Base-by-base conservation (phyloP, 176 grass and related monocot species). In the Elymus sibiricus region DNA sequence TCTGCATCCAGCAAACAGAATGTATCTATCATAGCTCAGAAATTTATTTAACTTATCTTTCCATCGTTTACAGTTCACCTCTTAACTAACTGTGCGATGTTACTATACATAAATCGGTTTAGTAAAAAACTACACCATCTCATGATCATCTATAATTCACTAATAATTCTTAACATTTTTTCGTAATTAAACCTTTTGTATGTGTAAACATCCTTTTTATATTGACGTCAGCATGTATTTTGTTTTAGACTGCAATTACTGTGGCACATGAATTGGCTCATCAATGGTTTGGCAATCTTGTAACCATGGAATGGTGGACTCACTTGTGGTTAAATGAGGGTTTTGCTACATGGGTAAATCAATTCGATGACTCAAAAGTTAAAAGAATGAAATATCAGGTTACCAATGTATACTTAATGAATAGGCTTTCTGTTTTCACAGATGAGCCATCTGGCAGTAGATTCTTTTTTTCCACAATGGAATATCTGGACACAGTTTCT, bases 281-380 rank as follows among this genome's bases (percentile, higher is more conserved):
- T 74, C 94, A 95, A 73, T 95, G 94, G 94, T 95, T 95, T 79
- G 91, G 91, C n/a, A 93, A 95, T 84, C 94, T 95, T 76, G 94
- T 95, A 51, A 95, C 94, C 25, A 95, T 95, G 94, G 94, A 95
- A 81, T 95, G 90, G 93, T 95, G 93, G 93, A 95, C 90, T 60
- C 91, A 95, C 69, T 89, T 95, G 66, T 95, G 93, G 93, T 81
- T 95, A 58, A 95, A 95, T 28, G 94, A 95, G 51, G 89, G 94
- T 22, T 95, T 95, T 83, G 94, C 94, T 51, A 86, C 94, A 78
- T 95, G 94, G 91, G 94, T 95, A 93, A 89, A 86, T 70, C 7
- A 51, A 60, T 70, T 79, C 2, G 22, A 16, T 53, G 4, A 44
- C 5, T 7, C 6, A n/a, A 42, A 76, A 79, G 38, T 67, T 40